Evolutionary conservation across 768 basidiomycete species (phyloP), one percentile per base, ranked within the genome.

Genomic region (Hirschioporus abietinus): DNA sequence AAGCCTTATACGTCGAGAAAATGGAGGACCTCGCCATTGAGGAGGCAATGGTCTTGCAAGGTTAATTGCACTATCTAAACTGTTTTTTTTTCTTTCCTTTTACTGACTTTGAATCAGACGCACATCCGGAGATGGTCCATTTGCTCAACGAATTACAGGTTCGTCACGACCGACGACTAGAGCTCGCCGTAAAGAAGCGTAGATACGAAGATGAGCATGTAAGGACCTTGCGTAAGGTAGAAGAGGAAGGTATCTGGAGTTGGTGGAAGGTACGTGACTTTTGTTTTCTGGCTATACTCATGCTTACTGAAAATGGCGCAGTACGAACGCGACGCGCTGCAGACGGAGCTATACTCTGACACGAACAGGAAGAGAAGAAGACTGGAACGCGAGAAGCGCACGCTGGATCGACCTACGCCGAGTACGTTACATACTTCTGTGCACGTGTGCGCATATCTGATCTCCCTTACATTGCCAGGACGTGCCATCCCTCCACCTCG

Each of bases 21-120:
- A 95, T 98, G 93, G 92, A 95, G 57, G 87, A 86, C 4, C 79
- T 96, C 8, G 90, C 92, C 35, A 90, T 89, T 86, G 96, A 99
- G 76, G 95, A 98, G 73, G 79, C 84, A 17, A 80, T 95, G 71
- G 83, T 99, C 25, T 80, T 85, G 30, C 84, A 89, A 58, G 92
- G 95, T 95, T 70, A 71, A 88, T 64, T 25, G 4, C 9, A 24
- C 12, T 20, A 27, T 26, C 63, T 7, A 18, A 18, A n/a, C n/a
- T n/a, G n/a, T n/a, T n/a, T n/a, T n/a, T n/a, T 24, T 65, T 1
- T 25, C 34, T 61, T 8, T 24, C 26, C 34, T 61, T 24, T 61
- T 15, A 25, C 30, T 25, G 23, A 61, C 15, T 7, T 25, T 24
- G 24, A 25, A 60, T 58, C 68, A 95, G 95, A 88, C 30, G 84